A percentile compares a stretch with the other conserved stretches of the same genome.
Evolutionary conservation across 2,329 filamentous ascomycete genomes (phyloP).

Genomic region (Orbilia javanica): DNA sequence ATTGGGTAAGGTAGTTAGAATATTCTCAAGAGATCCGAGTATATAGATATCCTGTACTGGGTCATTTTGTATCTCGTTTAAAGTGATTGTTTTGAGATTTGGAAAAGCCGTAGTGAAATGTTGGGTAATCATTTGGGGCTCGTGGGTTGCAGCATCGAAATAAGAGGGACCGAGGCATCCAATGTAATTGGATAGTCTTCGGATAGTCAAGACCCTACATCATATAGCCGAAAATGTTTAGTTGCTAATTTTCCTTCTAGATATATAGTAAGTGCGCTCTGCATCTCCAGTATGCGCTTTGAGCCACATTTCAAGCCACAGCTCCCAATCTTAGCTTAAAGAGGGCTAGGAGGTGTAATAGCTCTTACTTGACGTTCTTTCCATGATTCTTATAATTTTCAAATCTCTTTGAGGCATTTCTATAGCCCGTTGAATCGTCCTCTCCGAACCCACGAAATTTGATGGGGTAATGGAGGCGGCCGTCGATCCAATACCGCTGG

Average conservation of each 20-base stretch:
- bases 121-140: not conserved
- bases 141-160: not conserved
- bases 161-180: not conserved
- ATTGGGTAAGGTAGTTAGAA: not conserved
- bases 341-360: not conserved
- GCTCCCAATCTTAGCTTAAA: too few relatives aligned
- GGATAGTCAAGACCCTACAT: not conserved
- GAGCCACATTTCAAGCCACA: too few relatives aligned
- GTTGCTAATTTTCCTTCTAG: not conserved
- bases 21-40: not conserved
- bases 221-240: not conserved
- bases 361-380: not conserved
- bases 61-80: not conserved
- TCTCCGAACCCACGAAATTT: slow-evolving; percentile 17
- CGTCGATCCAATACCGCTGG: too few relatives aligned
- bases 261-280: too few relatives aligned
- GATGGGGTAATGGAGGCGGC: not conserved
- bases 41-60: not conserved
- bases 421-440: not conserved
- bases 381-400: not conserved
- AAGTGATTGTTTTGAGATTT: slow-evolving; percentile 9
- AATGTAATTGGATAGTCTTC: not conserved
- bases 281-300: too few relatives aligned
- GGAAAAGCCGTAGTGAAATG: slow-evolving; percentile 1
- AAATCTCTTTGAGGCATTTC: not conserved